These are phyloP conservation scores for Choiromyces venosus DNA, from an alignment of 495 filamentous ascomycete species.

Conservation along the genomic window DNA sequence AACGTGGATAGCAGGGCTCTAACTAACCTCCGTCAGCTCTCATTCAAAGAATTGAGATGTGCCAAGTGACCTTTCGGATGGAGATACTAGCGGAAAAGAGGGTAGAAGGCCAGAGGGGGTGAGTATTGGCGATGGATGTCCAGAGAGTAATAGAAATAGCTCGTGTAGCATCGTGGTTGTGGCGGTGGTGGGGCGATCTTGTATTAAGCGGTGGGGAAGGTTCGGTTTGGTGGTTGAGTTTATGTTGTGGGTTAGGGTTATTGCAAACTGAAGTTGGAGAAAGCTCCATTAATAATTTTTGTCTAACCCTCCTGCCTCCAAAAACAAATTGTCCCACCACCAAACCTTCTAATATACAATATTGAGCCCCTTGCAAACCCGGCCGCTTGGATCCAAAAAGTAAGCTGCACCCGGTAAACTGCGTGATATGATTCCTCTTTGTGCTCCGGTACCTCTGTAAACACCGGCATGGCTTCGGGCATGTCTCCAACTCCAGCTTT, in stretches of 20 bases:
- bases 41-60: conserved; percentile 32
- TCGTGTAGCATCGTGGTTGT: conserved; percentile 80
- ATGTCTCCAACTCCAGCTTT: neutral
- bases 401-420: neutral
- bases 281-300: neutral
- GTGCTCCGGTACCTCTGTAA: neutral
- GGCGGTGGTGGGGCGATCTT: conserved; percentile 9
- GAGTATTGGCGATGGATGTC: conserved; percentile 84
- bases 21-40: conserved; percentile 40
- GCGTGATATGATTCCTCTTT: neutral
- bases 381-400: neutral
- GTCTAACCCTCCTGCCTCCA: too few species aligned
- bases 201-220: neutral
- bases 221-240: neutral
- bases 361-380: neutral
- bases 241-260: neutral
- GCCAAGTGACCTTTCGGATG: conserved; percentile 45
- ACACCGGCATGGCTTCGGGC: neutral
- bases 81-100: conserved; percentile 39
- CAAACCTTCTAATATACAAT: neutral
- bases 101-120: conserved; percentile 42
- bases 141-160: conserved; percentile 88
- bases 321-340: neutral
- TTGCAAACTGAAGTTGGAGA: neutral
- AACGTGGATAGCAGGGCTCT: conserved; percentile 72